Conservation (phyloP, 441 rosid genomes). For the Gossypium armourianum region DNA sequence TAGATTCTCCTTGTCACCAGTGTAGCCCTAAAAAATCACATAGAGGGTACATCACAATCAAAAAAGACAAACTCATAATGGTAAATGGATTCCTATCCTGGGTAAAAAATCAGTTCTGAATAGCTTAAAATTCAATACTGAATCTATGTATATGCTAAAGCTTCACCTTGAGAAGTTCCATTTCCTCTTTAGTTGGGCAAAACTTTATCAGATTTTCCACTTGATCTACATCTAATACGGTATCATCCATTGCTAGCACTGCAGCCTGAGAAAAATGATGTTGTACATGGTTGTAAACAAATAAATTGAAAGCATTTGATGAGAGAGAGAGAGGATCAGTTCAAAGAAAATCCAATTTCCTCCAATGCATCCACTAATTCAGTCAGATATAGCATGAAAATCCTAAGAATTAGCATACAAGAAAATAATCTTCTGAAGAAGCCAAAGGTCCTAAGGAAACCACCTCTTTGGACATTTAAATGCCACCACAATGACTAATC, state of each 20-base stretch:
- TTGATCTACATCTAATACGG: constrained; percentile 81
- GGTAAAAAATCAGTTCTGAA: not conserved
- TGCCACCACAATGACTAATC: not conserved
- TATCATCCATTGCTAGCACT: constrained; percentile 84
- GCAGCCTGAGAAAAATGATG: constrained; percentile 54
- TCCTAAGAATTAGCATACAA: constrained; percentile 12
- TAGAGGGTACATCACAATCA: constrained; percentile 18
- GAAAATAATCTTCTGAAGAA: not conserved
- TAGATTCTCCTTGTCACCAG: constrained; percentile 65
- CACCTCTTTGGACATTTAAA: not conserved
- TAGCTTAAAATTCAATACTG: not conserved
- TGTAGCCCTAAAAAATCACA: constrained; percentile 41
- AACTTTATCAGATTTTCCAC: constrained; percentile 92
- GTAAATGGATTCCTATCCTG: constrained; percentile 9
- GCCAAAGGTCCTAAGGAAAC: constrained; percentile 6
- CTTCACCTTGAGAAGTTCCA: constrained; percentile 87
- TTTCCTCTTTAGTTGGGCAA: constrained; percentile 96
- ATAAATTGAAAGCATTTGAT: not conserved
- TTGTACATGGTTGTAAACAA: constrained; percentile 9
- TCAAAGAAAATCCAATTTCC: not conserved
- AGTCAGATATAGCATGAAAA: not conserved
- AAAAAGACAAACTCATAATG: constrained; percentile 12
- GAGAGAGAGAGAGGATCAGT: not conserved
- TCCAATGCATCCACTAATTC: not conserved
- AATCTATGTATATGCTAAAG: constrained; percentile 22